Base-by-base conservation (phyloP, 495 filamentous ascomycete species). In the Neurospora sp. region DNA sequence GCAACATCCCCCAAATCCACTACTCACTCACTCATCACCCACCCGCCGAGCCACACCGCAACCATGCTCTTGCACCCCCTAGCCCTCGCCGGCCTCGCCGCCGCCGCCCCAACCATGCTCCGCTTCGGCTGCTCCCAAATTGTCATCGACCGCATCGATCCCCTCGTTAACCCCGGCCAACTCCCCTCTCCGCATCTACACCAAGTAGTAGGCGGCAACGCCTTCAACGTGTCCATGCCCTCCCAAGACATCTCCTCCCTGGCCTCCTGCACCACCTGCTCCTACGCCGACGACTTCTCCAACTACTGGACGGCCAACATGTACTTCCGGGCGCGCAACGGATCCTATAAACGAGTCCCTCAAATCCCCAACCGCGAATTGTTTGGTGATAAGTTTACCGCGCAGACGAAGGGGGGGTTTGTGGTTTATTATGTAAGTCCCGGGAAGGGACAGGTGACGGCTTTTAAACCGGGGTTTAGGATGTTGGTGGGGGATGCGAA, bases 251-350 rank as follows among this genome's bases (percentile, higher is more conserved):
- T 79, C 38, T 78, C 74, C 36, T 42, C 38, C 10, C 71, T 77
- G 0, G 77, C 81, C 15, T 78, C 71, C 9, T 83, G 82, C 74
- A 83, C 82, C 5, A 82, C 78, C 4, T 83, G 82, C 69, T 82
- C 76, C 66, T 82, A 79, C 42, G 76, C 77, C 69, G 81, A 83
- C 0, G 80, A 83, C 72, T 77, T 82, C 40, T 82, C 80, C 66
- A 85, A 85, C 80, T 84, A 85, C 77, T 84, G 82, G 84, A 84
- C 84, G 7, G 83, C 82, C 39, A 81, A 81, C 69, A 69, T 85
- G 43, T 84, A 83, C 74, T 85, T 85, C 72, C 79, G 77, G 73
- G 79, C 82, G 10, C 71, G 78, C 13, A 85, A 84, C 69, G 82
- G 82, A 0, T 80, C 80, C 2, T 84, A 80, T 48, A 84, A 82